These are phyloP conservation scores for Phytophthora vignae DNA, from an alignment of 352 stramenopile genomes.

Conservation along the genomic window DNA sequence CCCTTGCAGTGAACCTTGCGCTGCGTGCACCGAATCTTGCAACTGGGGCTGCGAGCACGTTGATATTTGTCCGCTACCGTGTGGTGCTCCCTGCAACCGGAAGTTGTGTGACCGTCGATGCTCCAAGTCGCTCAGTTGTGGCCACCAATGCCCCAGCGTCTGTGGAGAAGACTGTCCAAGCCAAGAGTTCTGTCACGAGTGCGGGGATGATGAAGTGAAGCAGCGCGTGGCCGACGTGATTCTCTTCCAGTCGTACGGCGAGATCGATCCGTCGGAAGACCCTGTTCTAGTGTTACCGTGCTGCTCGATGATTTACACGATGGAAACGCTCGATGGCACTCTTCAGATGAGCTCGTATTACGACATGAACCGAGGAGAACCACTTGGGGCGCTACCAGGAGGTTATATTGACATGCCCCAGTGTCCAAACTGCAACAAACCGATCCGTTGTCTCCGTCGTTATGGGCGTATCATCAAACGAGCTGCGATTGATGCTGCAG, in stretches of 20 bases:
- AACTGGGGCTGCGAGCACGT: conserved; percentile 75
- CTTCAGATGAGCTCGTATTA: conserved; percentile 51
- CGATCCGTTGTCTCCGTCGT: conserved; percentile 49
- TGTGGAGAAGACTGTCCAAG: conserved; percentile 79
- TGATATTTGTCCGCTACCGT: conserved; percentile 64
- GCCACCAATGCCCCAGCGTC: conserved; percentile 77
- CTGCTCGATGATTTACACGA: conserved; percentile 72
- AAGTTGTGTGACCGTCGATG: conserved; percentile 62
- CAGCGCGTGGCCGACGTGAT: conserved; percentile 69
- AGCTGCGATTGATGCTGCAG: conserved; percentile 45
- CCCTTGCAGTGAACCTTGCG: conserved; percentile 54
- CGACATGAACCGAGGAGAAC: conserved; percentile 29
- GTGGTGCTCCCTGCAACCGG: conserved; percentile 54
- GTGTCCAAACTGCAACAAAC: conserved; percentile 56
- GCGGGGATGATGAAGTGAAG: conserved; percentile 42
- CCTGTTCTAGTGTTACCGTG: conserved; percentile 75
- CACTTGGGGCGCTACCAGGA: conserved; percentile 27
- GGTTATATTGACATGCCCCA: conserved; percentile 42
- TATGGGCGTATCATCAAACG: conserved; percentile 57
- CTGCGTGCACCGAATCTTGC: conserved; percentile 78
- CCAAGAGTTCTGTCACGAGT: conserved; percentile 61
- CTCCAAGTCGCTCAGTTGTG: conserved; percentile 55
- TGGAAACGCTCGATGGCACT: conserved; percentile 77
- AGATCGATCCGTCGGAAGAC: conserved; percentile 68
- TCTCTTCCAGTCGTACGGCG: conserved; percentile 60